A percentile compares a stretch with the other conserved stretches of the same genome.
Evolutionary conservation across 1,139 yeast genomes (phyloP).

Genomic region (Lipomyces yarrowii): DNA sequence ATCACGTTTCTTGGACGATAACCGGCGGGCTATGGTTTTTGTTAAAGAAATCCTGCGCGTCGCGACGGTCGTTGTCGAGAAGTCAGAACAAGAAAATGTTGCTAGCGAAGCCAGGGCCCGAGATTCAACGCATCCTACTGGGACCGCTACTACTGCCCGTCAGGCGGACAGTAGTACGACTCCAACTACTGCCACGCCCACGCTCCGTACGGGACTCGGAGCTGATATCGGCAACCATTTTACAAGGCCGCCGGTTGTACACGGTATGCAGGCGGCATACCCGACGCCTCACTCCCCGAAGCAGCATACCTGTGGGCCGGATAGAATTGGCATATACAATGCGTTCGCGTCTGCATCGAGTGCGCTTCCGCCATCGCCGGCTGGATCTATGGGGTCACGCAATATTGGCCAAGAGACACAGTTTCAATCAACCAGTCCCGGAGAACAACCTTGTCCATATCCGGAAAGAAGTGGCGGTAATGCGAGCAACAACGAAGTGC

Average conservation of each 20-base stretch:
- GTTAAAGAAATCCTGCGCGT: constrained; percentile 5
- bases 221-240: not conserved
- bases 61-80: constrained; percentile 18
- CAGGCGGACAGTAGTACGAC: not conserved
- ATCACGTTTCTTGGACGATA: not conserved
- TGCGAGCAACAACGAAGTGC: too few relatives aligned
- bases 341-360: not conserved
- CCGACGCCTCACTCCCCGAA: not conserved
- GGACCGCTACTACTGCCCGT: not conserved
- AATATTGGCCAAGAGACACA: not conserved
- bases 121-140: not conserved
- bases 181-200: not conserved
- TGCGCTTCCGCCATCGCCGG: not conserved
- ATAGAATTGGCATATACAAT: not conserved
- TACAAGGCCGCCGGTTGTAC: not conserved
- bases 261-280: not conserved
- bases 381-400: not conserved
- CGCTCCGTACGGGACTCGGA: not conserved
- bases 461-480: too few relatives aligned
- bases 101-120: not conserved
- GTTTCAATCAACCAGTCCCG: not conserved
- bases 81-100: constrained; percentile 4
- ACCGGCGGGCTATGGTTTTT: not conserved
- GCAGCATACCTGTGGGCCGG: not conserved
- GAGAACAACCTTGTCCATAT: not conserved